phyloP scores from a whole-genome alignment of 2,329 filamentous ascomycete genomes.

The Fusarium sp. region DNA sequence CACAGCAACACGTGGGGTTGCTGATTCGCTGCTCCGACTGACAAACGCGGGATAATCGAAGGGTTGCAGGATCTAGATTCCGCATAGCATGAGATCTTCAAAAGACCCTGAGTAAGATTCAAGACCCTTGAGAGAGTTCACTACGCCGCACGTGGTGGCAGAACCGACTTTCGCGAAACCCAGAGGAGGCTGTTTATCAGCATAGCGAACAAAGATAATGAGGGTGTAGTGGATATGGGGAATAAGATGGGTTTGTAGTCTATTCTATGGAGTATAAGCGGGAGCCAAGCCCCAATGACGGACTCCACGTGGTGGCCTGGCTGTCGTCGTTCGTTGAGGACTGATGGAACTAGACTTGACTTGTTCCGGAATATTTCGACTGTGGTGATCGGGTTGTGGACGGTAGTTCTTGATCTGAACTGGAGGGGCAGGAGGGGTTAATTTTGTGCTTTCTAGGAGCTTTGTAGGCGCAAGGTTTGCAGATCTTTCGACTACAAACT shows the following conservation, averaged over 20 bases:
- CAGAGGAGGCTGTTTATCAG: not conserved
- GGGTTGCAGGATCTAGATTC: not conserved
- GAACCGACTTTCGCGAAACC: constrained; percentile 4
- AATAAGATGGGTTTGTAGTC: not conserved
- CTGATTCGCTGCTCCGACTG: constrained; percentile 46
- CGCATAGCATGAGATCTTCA: not conserved
- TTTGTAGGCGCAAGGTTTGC: not conserved
- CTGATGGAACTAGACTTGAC: not conserved
- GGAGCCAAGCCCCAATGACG: constrained; percentile 40
- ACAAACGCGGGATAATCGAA: constrained; percentile 18
- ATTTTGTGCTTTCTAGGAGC: not conserved
- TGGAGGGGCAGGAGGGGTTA: not conserved
- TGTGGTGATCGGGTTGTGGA: not conserved
- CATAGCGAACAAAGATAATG: constrained; percentile 9
- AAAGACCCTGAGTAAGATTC: constrained; percentile 3
- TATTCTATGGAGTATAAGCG: constrained; percentile 26
- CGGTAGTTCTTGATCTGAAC: not conserved
- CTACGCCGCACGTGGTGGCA: constrained; percentile 29
- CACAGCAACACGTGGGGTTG: constrained; percentile 47
- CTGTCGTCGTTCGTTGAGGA: constrained; percentile 31
- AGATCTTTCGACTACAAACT: not conserved
- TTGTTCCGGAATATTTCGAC: constrained; percentile 11
- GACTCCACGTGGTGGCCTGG: constrained; percentile 42
- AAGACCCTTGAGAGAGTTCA: constrained; percentile 2
- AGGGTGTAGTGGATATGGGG: constrained; percentile 2